These are phyloP conservation scores for Euphorbia celastroides DNA, from an alignment of 441 rosid genomes.

Conservation along the genomic window DNA sequence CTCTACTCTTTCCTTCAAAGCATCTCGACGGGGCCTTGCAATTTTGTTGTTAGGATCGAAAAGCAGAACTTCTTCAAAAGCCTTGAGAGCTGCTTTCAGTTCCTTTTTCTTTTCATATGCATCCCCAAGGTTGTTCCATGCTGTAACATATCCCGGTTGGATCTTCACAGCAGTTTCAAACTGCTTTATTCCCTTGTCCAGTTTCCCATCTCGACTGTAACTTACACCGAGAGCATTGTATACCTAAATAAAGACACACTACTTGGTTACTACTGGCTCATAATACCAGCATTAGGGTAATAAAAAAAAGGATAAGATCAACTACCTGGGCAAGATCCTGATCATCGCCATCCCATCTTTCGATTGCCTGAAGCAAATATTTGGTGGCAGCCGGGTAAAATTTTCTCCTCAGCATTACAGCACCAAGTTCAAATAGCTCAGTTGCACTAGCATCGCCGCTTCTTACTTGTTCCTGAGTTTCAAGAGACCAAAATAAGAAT, in stretches of 20 bases:
- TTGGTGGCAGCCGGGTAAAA: conserved; percentile 89
- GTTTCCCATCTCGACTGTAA: conserved; percentile 68
- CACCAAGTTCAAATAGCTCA: conserved; percentile 90
- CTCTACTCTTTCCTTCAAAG: conserved; percentile 58
- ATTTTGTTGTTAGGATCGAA: conserved; percentile 91
- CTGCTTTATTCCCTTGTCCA: conserved; percentile 79
- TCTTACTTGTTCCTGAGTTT: conserved; percentile 86
- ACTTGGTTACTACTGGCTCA: background rate
- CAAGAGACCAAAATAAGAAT: conserved; percentile 10
- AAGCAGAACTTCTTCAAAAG: conserved; percentile 85
- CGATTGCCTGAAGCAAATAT: conserved; percentile 80
- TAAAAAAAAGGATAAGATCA: no score
- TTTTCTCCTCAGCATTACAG: conserved; percentile 91
- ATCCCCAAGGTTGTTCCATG: conserved; percentile 99
- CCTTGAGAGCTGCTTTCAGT: conserved; percentile 64
- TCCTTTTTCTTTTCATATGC: conserved; percentile 91
- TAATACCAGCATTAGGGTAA: background rate
- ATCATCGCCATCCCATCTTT: conserved; percentile 97
- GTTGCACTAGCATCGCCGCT: conserved; percentile 98
- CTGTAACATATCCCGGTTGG: conserved; percentile 92
- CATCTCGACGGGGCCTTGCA: conserved; percentile 78
- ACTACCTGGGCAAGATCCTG: conserved; percentile 99
- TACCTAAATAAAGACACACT: no score
- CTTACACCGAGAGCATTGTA: conserved; percentile 81
- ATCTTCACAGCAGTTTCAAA: conserved; percentile 83